Evolutionary conservation across 2,329 filamentous ascomycete genomes (phyloP), one percentile per base, ranked within the genome.

Genomic region (Colletotrichum spinosum): DNA sequence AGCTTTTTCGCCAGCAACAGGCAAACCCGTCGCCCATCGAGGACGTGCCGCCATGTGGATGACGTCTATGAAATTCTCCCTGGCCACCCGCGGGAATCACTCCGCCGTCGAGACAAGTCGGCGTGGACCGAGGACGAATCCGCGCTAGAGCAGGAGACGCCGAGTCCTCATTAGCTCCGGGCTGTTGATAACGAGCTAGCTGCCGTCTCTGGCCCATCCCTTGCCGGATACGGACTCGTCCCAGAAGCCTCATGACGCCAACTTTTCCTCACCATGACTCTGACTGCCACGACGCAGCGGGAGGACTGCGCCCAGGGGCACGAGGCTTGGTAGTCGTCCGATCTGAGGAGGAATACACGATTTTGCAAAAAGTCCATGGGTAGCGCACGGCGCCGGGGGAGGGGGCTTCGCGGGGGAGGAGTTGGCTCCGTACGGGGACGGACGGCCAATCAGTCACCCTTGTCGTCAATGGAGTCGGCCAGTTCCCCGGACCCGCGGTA

Each of bases 241-340:
- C 62, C 8, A 38, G 33, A 51, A 56, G 51, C 41, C 52, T 55
- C 52, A 65, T 65, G 62, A 65, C 62, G 62, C 17, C 35, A 61
- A 33, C 25, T n/a, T 44, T 35, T 33, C 25, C 37, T 65, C 62
- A 62, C 37, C 46, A 55, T 15, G 4, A 41, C 37, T 13, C 11
- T 25, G 25, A 1, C 25, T 5, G 25, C 25, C 25, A 25, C 25
- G 25, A 25, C 4, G 25, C 25, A 25, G 5, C 2, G 11, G 9
- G 13, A 39, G 13, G 53, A 46, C 8, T 46, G 44, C 10, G 25
- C 10, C 44, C 7, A 46, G 6, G 8, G 44, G 25, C 5, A 17
- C 44, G 13, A 57, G 35, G 15, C 55, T 41, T 10, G 17, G 11
- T 8, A 12, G 15, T 49, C 12, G 17, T 42, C 55, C 15, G 45